These are phyloP conservation scores for Scedosporium boydii DNA, from an alignment of 2,329 filamentous ascomycete species.

Conservation along the genomic window DNA sequence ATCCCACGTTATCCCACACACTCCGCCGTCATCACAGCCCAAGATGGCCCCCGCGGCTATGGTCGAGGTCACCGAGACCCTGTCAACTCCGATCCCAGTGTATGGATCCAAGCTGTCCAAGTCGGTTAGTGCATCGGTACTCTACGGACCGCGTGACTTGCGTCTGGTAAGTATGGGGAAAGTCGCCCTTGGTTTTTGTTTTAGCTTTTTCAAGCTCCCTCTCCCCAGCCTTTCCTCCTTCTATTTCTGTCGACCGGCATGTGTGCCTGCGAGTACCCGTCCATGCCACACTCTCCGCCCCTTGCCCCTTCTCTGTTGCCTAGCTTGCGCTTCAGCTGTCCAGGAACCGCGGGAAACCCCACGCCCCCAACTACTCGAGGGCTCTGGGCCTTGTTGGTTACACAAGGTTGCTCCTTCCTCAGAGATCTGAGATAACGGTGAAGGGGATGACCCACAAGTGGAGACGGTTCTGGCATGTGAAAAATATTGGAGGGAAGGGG, in stretches of 20 bases:
- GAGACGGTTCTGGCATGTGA: background rate
- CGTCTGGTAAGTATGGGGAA: conserved; percentile 37
- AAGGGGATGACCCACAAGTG: background rate
- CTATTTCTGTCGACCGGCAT: background rate
- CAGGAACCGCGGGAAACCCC: background rate
- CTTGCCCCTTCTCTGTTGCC: background rate
- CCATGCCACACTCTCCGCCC: background rate
- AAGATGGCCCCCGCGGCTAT: conserved; percentile 43
- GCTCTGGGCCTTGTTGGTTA: conserved; percentile 1
- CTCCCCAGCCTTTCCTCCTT: background rate
- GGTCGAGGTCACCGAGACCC: conserved; percentile 21
- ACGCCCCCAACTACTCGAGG: background rate
- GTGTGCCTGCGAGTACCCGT: background rate
- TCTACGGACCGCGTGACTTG: conserved; percentile 47
- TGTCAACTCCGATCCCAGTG: conserved; percentile 33
- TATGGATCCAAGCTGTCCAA: conserved; percentile 24
- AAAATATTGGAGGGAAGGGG: conserved; percentile 8
- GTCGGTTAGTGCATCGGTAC: conserved; percentile 42
- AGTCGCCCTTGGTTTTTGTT: background rate
- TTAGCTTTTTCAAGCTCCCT: background rate
- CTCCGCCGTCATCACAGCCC: conserved; percentile 32
- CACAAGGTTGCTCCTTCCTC: background rate
- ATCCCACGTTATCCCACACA: conserved; percentile 53
- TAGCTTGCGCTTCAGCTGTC: conserved; percentile 13
- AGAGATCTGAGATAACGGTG: background rate